A percentile compares a stretch with the other conserved stretches of the same genome.
These are phyloP conservation scores for Tremellales sp. DNA, from an alignment of 1,284 basidiomycete genomes.

Conservation along the genomic window DNA sequence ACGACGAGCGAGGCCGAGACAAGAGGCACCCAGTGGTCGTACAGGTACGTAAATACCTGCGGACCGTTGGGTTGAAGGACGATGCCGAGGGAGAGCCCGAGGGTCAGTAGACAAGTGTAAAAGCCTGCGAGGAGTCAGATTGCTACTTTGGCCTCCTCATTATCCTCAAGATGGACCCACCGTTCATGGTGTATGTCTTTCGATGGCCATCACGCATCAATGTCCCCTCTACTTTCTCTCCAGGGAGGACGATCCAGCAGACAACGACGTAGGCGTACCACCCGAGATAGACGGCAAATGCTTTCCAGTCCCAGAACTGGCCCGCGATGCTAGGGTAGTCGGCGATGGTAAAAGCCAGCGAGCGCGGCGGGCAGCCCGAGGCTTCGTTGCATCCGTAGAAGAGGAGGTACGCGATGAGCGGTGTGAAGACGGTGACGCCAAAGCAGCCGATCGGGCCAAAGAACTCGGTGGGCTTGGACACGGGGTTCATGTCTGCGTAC, in stretches of 20 bases:
- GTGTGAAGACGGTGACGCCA: slow-evolving; percentile 68
- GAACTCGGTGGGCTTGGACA: slow-evolving; percentile 69
- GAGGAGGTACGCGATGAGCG: slow-evolving; percentile 70
- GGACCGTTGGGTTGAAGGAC: slow-evolving; percentile 68
- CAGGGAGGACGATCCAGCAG: slow-evolving; percentile 81
- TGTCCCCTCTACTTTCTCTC: slow-evolving; percentile 76
- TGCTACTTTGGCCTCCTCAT: neutral
- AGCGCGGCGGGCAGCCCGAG: slow-evolving; percentile 69
- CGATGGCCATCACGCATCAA: slow-evolving; percentile 71
- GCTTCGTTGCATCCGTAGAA: slow-evolving; percentile 81
- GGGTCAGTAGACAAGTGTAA: slow-evolving; percentile 72
- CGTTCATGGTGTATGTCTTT: slow-evolving; percentile 91
- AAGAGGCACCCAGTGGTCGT: slow-evolving; percentile 89
- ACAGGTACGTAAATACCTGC: slow-evolving; percentile 78
- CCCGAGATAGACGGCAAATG: slow-evolving; percentile 67
- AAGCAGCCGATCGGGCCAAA: slow-evolving; percentile 77
- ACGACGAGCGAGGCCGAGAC: slow-evolving; percentile 78
- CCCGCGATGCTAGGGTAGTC: slow-evolving; percentile 37
- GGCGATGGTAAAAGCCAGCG: slow-evolving; percentile 50
- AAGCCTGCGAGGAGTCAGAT: slow-evolving; percentile 59
- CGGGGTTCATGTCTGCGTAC: slow-evolving; percentile 50
- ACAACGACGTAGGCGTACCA: slow-evolving; percentile 88
- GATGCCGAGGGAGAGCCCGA: slow-evolving; percentile 65
- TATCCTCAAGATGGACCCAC: slow-evolving; percentile 50
- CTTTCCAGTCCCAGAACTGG: slow-evolving; percentile 74